These are phyloP conservation scores for Rubroshorea leprosula DNA, from an alignment of 345 rosid genomes.

Conservation along the genomic window DNA sequence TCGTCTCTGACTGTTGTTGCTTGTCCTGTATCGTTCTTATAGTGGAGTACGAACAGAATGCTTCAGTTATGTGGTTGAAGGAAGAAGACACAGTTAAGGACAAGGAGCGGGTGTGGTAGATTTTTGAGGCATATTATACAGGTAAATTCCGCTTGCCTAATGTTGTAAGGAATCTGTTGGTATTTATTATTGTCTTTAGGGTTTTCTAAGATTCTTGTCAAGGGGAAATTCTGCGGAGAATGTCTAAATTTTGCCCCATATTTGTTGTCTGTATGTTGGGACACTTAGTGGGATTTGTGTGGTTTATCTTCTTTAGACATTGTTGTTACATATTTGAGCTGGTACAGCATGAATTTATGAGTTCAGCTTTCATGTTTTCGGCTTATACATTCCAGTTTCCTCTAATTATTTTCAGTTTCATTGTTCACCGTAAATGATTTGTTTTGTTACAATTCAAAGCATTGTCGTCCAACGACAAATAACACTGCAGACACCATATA, in stretches of 20 bases:
- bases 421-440: too few relatives aligned
- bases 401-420: too few relatives aligned
- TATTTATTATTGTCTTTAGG: slow-evolving; percentile 29
- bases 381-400: too few relatives aligned
- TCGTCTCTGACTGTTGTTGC: slow-evolving; percentile 30
- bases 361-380: slow-evolving; percentile 6
- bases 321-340: slow-evolving; percentile 14
- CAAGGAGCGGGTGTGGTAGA: slow-evolving; percentile 7
- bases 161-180: slow-evolving; percentile 23
- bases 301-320: slow-evolving; percentile 18
- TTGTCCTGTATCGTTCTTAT: slow-evolving; percentile 26
- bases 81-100: slow-evolving; percentile 19
- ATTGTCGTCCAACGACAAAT: too few relatives aligned
- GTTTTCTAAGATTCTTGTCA: slow-evolving; percentile 21
- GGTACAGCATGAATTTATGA: slow-evolving; percentile 27
- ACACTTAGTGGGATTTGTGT: slow-evolving; percentile 31
- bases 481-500: too few relatives aligned
- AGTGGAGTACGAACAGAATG: too few relatives aligned
- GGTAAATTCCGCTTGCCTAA: slow-evolving; percentile 14
- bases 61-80: slow-evolving; percentile 23
- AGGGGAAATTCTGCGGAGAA: slow-evolving; percentile 15
- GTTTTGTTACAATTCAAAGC: too few relatives aligned
- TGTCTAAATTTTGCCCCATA: slow-evolving; percentile 26
- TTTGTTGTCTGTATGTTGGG: slow-evolving; percentile 17
- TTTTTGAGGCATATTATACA: slow-evolving; percentile 7